Evolutionary conservation across 2,329 filamentous ascomycete genomes (phyloP).

Genomic region (Hymenoscyphus scutula): DNA sequence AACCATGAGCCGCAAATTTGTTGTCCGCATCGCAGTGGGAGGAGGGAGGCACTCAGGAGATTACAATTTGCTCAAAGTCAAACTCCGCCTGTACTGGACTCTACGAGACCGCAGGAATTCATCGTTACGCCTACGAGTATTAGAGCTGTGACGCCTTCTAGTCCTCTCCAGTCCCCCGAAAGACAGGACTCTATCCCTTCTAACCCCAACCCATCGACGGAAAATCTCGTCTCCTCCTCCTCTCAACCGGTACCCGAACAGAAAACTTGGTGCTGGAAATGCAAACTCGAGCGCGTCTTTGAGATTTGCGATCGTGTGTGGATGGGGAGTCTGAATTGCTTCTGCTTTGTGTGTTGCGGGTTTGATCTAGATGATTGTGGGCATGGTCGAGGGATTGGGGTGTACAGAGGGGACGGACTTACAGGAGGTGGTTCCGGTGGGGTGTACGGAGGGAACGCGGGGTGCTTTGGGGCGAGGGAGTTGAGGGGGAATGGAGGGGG

Average conservation of each 20-base stretch:
- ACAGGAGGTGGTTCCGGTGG: neutral
- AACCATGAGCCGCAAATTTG: neutral
- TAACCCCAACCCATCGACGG: conserved; percentile 15
- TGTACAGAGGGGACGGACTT: neutral
- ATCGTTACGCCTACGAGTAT: neutral
- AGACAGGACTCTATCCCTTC: neutral
- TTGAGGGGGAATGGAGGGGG: neutral
- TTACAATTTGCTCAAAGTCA: conserved; percentile 1
- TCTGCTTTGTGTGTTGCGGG: conserved; percentile 32
- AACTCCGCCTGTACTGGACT: too few species aligned
- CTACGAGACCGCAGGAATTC: neutral
- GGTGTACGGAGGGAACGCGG: neutral
- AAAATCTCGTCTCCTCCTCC: conserved; percentile 22
- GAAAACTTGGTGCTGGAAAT: conserved; percentile 31
- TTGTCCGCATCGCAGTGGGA: conserved; percentile 20
- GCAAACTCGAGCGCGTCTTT: conserved; percentile 23
- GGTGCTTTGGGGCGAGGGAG: neutral
- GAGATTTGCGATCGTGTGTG: conserved; percentile 28
- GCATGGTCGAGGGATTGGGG: neutral
- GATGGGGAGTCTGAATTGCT: conserved; percentile 17
- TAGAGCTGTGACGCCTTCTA: neutral
- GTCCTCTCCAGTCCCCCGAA: neutral
- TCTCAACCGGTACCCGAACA: neutral
- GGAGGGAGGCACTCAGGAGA: conserved; percentile 8
- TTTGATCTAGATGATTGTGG: conserved; percentile 26